Conservation (phyloP, 1,284 basidiomycete genomes). For the Mycosarcoma maydis region DNA sequence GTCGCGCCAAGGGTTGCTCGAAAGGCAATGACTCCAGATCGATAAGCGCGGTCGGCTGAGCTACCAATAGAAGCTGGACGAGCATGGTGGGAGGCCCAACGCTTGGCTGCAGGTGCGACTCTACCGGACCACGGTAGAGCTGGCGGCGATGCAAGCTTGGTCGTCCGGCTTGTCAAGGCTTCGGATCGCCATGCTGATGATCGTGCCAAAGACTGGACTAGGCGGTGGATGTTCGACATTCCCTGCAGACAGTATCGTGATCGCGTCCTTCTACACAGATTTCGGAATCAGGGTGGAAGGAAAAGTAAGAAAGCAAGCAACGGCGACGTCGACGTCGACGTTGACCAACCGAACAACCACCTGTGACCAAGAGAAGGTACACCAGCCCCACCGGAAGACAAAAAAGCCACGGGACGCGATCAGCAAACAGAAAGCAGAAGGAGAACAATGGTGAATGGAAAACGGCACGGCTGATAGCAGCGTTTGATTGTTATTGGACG, state of each 20-base stretch:
- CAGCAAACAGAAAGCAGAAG: neutral
- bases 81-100: slow-evolving; percentile 15
- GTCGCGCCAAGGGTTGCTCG: slow-evolving; percentile 28
- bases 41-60: neutral
- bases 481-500: too few relatives aligned
- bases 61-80: neutral
- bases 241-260: slow-evolving; percentile 2
- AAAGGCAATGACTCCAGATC: slow-evolving; percentile 9
- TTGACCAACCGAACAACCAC: neutral
- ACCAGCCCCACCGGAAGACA: too few relatives aligned
- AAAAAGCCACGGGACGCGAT: neutral
- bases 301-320: neutral
- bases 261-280: too few relatives aligned
- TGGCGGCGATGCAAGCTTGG: slow-evolving; percentile 13
- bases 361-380: neutral
- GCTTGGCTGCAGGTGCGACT: neutral
- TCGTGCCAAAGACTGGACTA: slow-evolving; percentile 21
- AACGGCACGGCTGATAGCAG: too few relatives aligned
- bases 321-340: neutral
- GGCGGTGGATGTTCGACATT: slow-evolving; percentile 20
- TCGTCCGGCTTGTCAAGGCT: slow-evolving; percentile 5
- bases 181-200: slow-evolving; percentile 7
- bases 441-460: neutral
- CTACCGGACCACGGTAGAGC: neutral
- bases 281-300: neutral